Conservation (phyloP, 176 grass and related monocot species). For the Carex kokanica region DNA sequence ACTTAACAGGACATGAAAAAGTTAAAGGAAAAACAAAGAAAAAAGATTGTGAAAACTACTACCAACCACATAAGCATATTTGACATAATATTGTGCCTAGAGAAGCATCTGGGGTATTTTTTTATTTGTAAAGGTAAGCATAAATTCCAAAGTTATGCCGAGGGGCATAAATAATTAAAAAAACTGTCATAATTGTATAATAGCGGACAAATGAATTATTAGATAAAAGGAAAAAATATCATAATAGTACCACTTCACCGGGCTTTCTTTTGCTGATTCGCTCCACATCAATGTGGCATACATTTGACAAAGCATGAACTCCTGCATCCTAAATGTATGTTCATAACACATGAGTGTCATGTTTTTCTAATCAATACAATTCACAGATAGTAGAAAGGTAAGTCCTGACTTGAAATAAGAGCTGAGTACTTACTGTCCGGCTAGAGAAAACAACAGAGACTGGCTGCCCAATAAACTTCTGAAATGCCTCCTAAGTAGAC, state of each 20-base stretch:
- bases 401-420: background rate
- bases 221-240: constrained; percentile 2
- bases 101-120: background rate
- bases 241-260: constrained; percentile 62
- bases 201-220: background rate
- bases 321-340: constrained; percentile 60
- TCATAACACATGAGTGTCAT: background rate
- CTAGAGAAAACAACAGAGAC: constrained; percentile 73
- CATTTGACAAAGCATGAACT: constrained; percentile 94
- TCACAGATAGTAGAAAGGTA: background rate
- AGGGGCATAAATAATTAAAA: background rate
- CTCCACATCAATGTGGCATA: constrained; percentile 92
- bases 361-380: constrained; percentile 16
- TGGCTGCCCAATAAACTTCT: constrained; percentile 76
- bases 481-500: constrained; percentile 81
- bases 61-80: background rate
- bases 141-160: background rate
- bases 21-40: background rate
- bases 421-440: constrained; percentile 55
- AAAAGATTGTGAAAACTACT: background rate
- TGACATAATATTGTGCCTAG: background rate
- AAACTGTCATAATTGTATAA: background rate
- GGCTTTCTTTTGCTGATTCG: constrained; percentile 98
- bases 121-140: background rate
- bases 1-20: background rate